Percentiles rank a stretch among this genome's conserved stretches.
Evolutionary conservation across 2,329 filamentous ascomycete species (phyloP).

Genomic region (Verticillium alfalfae): DNA sequence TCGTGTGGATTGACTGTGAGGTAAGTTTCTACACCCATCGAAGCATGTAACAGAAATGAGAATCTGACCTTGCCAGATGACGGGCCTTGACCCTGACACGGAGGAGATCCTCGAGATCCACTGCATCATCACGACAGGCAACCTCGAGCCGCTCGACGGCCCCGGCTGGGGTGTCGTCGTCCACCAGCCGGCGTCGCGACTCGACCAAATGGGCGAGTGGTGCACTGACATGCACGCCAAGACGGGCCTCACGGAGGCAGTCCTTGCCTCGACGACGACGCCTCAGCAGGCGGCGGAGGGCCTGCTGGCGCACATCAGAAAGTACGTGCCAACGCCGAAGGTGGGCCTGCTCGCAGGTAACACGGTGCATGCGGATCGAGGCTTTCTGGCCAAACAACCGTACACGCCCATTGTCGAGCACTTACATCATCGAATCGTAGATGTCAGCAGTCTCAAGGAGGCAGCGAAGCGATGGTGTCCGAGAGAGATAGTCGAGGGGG

Average conservation of each 20-base stretch:
- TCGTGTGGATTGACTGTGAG: slow-evolving; percentile 81
- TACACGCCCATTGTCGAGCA: slow-evolving; percentile 70
- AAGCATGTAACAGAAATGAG: neutral
- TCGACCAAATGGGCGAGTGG: slow-evolving; percentile 84
- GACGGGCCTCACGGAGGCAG: slow-evolving; percentile 76
- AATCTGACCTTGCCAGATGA: slow-evolving; percentile 65
- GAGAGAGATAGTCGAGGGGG: slow-evolving; percentile 50
- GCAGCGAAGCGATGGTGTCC: slow-evolving; percentile 76
- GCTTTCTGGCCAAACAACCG: slow-evolving; percentile 70
- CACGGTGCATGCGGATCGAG: slow-evolving; percentile 83
- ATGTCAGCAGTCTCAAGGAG: slow-evolving; percentile 91
- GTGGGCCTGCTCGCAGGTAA: slow-evolving; percentile 81
- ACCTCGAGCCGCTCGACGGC: slow-evolving; percentile 70
- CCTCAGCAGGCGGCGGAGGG: slow-evolving; percentile 65
- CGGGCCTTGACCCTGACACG: slow-evolving; percentile 67
- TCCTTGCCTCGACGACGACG: slow-evolving; percentile 67
- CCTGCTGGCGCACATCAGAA: slow-evolving; percentile 73
- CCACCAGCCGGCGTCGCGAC: slow-evolving; percentile 62
- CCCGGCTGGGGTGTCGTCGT: slow-evolving; percentile 76
- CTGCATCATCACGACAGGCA: slow-evolving; percentile 81
- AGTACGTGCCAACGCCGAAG: slow-evolving; percentile 60
- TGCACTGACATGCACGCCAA: slow-evolving; percentile 73
- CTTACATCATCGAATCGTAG: slow-evolving; percentile 84
- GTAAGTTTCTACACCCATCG: slow-evolving; percentile 21
- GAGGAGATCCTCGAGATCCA: slow-evolving; percentile 90